phyloP scores from a whole-genome alignment of 176 grass and related monocot species.

The Bonia amplexicaulis region DNA sequence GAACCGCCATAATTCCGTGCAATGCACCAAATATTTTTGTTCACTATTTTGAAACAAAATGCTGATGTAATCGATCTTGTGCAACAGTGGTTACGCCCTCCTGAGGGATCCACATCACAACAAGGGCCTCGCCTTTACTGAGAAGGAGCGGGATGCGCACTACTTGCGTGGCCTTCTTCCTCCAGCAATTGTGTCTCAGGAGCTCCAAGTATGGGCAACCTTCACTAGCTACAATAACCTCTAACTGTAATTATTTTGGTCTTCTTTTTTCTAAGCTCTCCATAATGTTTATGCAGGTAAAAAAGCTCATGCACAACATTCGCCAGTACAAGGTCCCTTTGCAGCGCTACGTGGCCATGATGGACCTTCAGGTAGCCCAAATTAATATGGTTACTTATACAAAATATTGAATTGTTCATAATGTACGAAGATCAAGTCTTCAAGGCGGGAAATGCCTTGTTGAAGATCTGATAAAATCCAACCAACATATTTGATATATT shows the following conservation, averaged over 20 bases:
- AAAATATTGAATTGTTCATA: neutral
- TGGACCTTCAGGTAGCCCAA: constrained; percentile 86
- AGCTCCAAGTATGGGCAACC: constrained; percentile 56
- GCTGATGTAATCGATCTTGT: constrained; percentile 30
- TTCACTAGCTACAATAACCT: neutral
- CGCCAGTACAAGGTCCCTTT: constrained; percentile 77
- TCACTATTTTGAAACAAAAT: neutral
- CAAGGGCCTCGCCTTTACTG: constrained; percentile 77
- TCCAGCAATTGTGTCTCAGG: constrained; percentile 69
- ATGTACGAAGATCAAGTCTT: neutral
- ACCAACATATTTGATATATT: neutral
- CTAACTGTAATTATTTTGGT: neutral
- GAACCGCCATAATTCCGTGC: neutral
- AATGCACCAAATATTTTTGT: neutral
- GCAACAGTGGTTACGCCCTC: constrained; percentile 72
- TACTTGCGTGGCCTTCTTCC: constrained; percentile 94
- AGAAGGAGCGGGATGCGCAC: constrained; percentile 85
- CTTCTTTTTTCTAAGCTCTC: neutral
- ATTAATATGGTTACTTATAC: neutral
- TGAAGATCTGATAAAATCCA: neutral
- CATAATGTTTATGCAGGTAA: constrained; percentile 57
- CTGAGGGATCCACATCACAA: constrained; percentile 95
- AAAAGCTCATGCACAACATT: constrained; percentile 82
- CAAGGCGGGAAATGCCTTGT: neutral
- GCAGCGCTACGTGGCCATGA: constrained; percentile 95